Base-by-base conservation (phyloP, 2,329 filamentous ascomycete species). In the Calonectria multiphialidica region DNA sequence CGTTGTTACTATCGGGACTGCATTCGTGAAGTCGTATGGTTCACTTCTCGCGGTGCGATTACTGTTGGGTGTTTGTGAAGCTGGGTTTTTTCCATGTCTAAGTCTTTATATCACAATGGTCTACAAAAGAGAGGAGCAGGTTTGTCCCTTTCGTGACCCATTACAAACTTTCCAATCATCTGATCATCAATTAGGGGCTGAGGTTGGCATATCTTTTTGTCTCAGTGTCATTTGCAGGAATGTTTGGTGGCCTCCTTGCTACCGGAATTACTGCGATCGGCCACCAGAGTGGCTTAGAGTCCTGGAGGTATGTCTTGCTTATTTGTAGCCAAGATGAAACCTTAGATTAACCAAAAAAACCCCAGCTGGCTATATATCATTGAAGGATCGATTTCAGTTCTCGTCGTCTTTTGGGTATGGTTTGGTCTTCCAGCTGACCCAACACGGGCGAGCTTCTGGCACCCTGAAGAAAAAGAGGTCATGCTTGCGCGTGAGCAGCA, bases 401-500 rank as follows among this genome's bases (percentile, higher is more conserved):
- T 86, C 15, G 80, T 87, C 30, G 86, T 83, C 0, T 68, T 85
- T 18, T 77, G 86, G 30, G 82, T 88, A 59, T 89, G 82, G 81
- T 87, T 87, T 72, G 83, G 83, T 0, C 80, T 89, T 37, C 87
- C 88, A 1, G 86, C 86, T 45, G 83, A 88, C 61, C 85, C 86
- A 0, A 80, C 81, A 0, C 83, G 84, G 1, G 87, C 88, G 2
- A 88, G 86, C 74, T 90, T 89, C 69, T 80, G 89, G 42, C 87
- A 76, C 42, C 80, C 80, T 1, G 85, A 88, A 59, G 87, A 90
- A 74, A 87, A 83, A 75, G 82, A 83, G 64, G 83, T 90, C 80
- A 90, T 90, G 87, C 79, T 82, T 8, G 80, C 87, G 30, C 85
- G 89, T 8, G 84, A 83, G 47, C 82, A 83, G 23, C 87, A 87